phyloP scores from a whole-genome alignment of 169 alveolate genomes.

The Plasmodium gonderi region DNA sequence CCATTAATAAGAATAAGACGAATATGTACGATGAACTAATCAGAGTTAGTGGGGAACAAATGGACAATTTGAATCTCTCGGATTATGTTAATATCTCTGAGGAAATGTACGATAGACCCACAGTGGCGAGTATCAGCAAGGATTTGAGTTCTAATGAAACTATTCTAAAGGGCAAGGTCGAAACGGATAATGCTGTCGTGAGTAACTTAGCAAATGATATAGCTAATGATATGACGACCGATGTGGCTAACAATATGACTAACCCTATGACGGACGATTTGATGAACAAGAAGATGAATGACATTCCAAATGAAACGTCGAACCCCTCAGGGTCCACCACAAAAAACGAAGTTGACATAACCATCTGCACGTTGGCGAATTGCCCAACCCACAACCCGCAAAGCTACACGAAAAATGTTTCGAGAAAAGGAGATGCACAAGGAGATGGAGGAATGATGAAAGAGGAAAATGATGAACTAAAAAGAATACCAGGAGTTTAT shows the following conservation, averaged over 20 bases:
- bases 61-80: not conserved
- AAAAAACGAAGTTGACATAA: slow-evolving; percentile 56
- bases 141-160: not conserved
- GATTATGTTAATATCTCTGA: not conserved
- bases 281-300: not conserved
- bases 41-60: not conserved
- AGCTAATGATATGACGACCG: not conserved
- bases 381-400: slow-evolving; percentile 76
- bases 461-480: slow-evolving; percentile 71
- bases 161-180: not conserved
- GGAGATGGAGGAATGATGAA: slow-evolving; percentile 29
- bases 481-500: slow-evolving; percentile 75
- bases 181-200: not conserved
- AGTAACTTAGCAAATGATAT: not conserved
- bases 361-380: slow-evolving; percentile 48
- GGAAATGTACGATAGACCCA: not conserved
- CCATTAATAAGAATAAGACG: too few species aligned
- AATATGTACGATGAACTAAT: not conserved
- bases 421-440: slow-evolving; percentile 28
- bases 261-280: not conserved
- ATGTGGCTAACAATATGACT: not conserved
- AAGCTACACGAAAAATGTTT: slow-evolving; percentile 8
- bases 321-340: not conserved
- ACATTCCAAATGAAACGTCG: not conserved
- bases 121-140: not conserved